These are phyloP conservation scores for Saturnispora mendoncae DNA, from an alignment of 805 yeast species.

Conservation along the genomic window DNA sequence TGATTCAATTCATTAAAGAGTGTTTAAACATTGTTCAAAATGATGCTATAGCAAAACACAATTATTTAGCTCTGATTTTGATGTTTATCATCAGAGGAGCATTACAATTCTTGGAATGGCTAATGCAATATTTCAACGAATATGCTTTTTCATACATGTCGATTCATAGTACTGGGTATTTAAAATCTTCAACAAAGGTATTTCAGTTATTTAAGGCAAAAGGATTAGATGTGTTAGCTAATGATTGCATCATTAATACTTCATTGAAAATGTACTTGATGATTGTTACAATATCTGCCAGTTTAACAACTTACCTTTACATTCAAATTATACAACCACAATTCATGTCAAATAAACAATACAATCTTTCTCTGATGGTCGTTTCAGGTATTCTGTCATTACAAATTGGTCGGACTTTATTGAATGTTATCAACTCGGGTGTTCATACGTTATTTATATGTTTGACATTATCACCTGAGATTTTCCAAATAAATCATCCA, in stretches of 20 bases:
- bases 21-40: constrained; percentile 2
- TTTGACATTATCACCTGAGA: constrained; percentile 74
- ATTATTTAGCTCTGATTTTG: not conserved
- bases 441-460: constrained; percentile 77
- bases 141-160: constrained; percentile 84
- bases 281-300: constrained; percentile 43
- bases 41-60: not conserved
- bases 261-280: constrained; percentile 64
- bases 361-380: constrained; percentile 29
- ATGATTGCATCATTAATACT: constrained; percentile 73
- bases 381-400: constrained; percentile 49
- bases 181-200: constrained; percentile 69
- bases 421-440: constrained; percentile 69
- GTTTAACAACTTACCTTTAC: constrained; percentile 53
- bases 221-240: constrained; percentile 76
- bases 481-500: constrained; percentile 63
- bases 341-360: constrained; percentile 51
- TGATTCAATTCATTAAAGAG: constrained; percentile 38
- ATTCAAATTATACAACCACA: constrained; percentile 59
- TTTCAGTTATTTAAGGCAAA: constrained; percentile 63
- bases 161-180: constrained; percentile 68
- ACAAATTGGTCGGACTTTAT: constrained; percentile 62
- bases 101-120: constrained; percentile 2
- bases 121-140: constrained; percentile 45
- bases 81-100: constrained; percentile 4